These are phyloP conservation scores for Psilocybe sp. DNA, from an alignment of 768 basidiomycete species.

Conservation along the genomic window DNA sequence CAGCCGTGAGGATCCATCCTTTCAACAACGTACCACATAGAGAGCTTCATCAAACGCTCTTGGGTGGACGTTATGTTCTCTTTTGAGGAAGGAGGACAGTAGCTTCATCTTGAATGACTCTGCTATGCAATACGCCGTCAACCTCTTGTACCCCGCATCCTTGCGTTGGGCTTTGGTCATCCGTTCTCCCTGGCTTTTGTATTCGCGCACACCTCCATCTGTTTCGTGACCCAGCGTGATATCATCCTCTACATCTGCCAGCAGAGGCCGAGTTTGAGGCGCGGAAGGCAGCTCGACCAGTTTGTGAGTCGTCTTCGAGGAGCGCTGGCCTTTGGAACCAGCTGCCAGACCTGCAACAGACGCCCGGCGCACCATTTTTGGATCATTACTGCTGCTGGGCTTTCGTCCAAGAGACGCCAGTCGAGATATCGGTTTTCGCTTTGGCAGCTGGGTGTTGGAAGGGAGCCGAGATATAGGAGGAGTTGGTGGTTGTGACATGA, in stretches of 20 bases:
- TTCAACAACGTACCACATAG: slow-evolving; percentile 66
- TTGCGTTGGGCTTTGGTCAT: slow-evolving; percentile 88
- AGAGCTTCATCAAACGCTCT: slow-evolving; percentile 91
- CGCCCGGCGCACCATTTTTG: slow-evolving; percentile 29
- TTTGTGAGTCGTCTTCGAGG: slow-evolving; percentile 89
- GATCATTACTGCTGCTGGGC: slow-evolving; percentile 18
- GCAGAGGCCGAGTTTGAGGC: slow-evolving; percentile 78
- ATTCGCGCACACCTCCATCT: slow-evolving; percentile 65
- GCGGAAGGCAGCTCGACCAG: slow-evolving; percentile 88
- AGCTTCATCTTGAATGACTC: slow-evolving; percentile 85
- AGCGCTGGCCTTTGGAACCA: slow-evolving; percentile 62
- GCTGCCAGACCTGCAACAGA: slow-evolving; percentile 38
- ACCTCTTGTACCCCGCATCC: slow-evolving; percentile 72
- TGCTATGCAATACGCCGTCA: slow-evolving; percentile 89
- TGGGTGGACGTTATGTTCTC: slow-evolving; percentile 88
- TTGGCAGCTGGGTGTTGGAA: slow-evolving; percentile 24
- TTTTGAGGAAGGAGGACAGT: slow-evolving; percentile 80
- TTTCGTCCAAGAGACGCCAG: slow-evolving; percentile 24
- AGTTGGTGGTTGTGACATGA: slow-evolving; percentile 13
- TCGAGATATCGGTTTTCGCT: slow-evolving; percentile 26
- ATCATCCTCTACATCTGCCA: slow-evolving; percentile 37
- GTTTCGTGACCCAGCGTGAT: slow-evolving; percentile 62
- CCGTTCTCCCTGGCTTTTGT: slow-evolving; percentile 82
- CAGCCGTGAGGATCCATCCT: not conserved
- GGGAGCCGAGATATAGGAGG: slow-evolving; percentile 19